These are phyloP conservation scores for Davidsoniella eucalypti DNA, from an alignment of 2,329 filamentous ascomycete species.

Conservation along the genomic window DNA sequence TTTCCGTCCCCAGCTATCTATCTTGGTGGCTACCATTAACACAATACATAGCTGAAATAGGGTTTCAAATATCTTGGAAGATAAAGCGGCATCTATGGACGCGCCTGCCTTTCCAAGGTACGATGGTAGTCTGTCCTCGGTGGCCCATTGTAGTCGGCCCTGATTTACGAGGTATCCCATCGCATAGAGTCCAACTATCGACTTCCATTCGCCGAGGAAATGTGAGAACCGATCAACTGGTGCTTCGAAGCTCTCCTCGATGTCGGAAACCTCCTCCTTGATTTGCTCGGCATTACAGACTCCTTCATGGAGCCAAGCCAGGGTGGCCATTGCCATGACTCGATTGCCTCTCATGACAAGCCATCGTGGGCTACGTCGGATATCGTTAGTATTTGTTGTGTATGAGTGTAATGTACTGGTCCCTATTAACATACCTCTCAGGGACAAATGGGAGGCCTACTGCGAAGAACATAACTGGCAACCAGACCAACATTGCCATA, in stretches of 20 bases:
- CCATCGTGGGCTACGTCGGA: slow-evolving; percentile 34
- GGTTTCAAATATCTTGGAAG: slow-evolving; percentile 39
- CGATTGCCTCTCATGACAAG: slow-evolving; percentile 33
- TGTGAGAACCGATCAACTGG: too few relatives aligned
- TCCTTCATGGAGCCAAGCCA: slow-evolving; percentile 34
- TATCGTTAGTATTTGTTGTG: not conserved
- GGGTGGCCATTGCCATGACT: slow-evolving; percentile 26
- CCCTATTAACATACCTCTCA: slow-evolving; percentile 29
- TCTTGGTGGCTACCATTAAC: slow-evolving; percentile 24
- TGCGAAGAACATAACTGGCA: slow-evolving; percentile 34
- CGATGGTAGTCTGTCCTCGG: slow-evolving; percentile 43
- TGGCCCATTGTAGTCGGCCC: slow-evolving; percentile 39
- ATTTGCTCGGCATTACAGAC: slow-evolving; percentile 22
- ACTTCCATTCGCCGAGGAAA: too few relatives aligned
- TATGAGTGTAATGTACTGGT: slow-evolving; percentile 6
- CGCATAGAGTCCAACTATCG: slow-evolving; percentile 14
- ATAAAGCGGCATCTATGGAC: slow-evolving; percentile 28
- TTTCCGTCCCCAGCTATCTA: too few relatives aligned
- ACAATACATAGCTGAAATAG: slow-evolving; percentile 41
- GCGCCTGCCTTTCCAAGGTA: slow-evolving; percentile 33
- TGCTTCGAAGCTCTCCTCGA: slow-evolving; percentile 21
- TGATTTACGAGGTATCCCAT: slow-evolving; percentile 21
- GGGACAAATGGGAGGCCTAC: slow-evolving; percentile 34
- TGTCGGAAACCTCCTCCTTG: slow-evolving; percentile 28
- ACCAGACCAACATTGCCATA: slow-evolving; percentile 33